These are phyloP conservation scores for Penicillium sp. DNA, from an alignment of 2,329 filamentous ascomycete genomes.

Conservation along the genomic window DNA sequence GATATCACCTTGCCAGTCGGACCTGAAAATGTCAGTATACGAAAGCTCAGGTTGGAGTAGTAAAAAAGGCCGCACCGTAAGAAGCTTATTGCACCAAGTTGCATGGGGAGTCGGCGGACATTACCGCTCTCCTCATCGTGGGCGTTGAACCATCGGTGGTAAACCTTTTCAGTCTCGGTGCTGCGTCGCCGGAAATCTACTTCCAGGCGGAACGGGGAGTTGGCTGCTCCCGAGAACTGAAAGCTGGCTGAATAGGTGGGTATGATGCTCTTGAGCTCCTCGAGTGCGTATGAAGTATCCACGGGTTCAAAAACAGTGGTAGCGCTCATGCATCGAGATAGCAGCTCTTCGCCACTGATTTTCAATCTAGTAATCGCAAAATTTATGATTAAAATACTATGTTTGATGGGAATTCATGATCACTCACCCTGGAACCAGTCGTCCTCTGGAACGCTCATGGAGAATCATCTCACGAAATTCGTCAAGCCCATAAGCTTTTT, in stretches of 20 bases:
- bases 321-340: conserved; percentile 31
- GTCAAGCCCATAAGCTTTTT: conserved; percentile 31
- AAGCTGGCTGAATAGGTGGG: conserved; percentile 42
- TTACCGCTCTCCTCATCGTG: conserved; percentile 21
- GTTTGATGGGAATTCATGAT: neutral
- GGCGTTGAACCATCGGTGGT: conserved; percentile 37
- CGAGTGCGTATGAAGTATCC: conserved; percentile 16
- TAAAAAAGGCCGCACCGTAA: conserved; percentile 28
- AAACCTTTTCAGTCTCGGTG: conserved; percentile 10
- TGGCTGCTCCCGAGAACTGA: conserved; percentile 35
- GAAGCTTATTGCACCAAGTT: conserved; percentile 40
- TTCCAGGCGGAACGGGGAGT: conserved; percentile 31
- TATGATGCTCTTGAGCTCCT: conserved; percentile 25
- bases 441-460: conserved; percentile 36
- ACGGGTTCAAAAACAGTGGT: conserved; percentile 29
- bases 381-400: neutral
- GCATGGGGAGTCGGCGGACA: conserved; percentile 25
- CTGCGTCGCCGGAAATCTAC: neutral
- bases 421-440: conserved; percentile 39
- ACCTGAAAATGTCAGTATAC: conserved; percentile 21
- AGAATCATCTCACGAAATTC: conserved; percentile 45
- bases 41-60: neutral
- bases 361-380: conserved; percentile 22
- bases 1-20: conserved; percentile 44
- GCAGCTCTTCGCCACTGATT: conserved; percentile 25